Base-by-base conservation (phyloP, 2,329 filamentous ascomycete species). In the Aspergillus persii region DNA sequence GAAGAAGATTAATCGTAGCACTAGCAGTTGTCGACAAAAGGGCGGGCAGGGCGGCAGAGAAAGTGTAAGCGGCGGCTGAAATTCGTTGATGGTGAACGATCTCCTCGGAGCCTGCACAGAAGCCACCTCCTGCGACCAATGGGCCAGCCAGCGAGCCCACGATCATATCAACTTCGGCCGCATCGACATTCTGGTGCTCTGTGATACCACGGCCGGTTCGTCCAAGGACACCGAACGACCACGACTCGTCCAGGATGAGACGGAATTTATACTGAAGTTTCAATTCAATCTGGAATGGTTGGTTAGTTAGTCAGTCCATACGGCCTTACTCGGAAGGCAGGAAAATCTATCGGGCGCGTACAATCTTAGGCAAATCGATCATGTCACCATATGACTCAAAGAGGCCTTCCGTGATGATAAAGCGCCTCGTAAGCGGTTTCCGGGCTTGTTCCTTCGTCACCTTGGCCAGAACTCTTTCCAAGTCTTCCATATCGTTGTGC, bases 191-290 rank as follows among this genome's bases (percentile, higher is more conserved):
- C 72, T 98, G 95, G 5, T 94, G 91, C 79, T 99, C 96, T 0
- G 95, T 98, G 44, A 98, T 83, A 60, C 95, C 95, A 54, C 92
- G 89, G 23, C 95, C 96, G 29, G 92, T 96, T 62, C 92, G 86
- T 51, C 95, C 95, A 4, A 99, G 84, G 18, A 98, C 90, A 61
- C 94, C 96, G 73, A 98, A 99, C 1, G 93, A 97, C 89, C 91
- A 96, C 1, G 93, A 96, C 80, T 99, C 95, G 75, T 99, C 95
- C 41, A 99, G 87, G 65, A 98, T 96, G 58, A 99, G 86, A 69
- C 95, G 92, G 81, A 98, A 99, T 80, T 97, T 99, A 84, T 98
- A 97, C 75, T 90, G 91, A 67, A 93, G 87, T 78, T 97, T 97
- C 67, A 99, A 83, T 74, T 96, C 94, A 63, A 98, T 83, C 89